Base-by-base conservation (phyloP, 2,329 filamentous ascomycete genomes). In the Talaromyces atroroseus region DNA sequence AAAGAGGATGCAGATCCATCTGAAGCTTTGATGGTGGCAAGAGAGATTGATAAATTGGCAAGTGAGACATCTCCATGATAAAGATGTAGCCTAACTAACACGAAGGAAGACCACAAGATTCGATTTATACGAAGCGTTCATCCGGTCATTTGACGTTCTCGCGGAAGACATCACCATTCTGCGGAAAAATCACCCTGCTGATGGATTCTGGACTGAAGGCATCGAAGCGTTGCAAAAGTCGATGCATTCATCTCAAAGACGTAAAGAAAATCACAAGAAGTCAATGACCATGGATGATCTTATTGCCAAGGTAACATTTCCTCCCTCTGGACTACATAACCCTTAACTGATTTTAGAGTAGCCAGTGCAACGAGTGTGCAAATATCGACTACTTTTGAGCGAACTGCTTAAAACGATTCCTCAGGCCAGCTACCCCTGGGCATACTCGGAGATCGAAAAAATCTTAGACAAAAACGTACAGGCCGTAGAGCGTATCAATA, bases 331-430 rank as follows among this genome's bases (percentile, higher is more conserved):
- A 16, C 2, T 4, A 20, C 16, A 18, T 21, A 18, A 21, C 11
- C 32, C 5, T 10, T 48, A 8, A 24, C 59, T 40, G n/a, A 18
- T 20, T 20, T 49, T 32, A 29, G 20, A 24, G 16, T 54, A 95
- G 89, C 94, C 92, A 0, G 92, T 96, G 20, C 92, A 99, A 72
- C 83, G 92, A 55, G 82, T 96, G 21, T 95, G 90, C 76, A 90
- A 88, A 74, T 97, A 97, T 67, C 90, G 90, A 11, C 77, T 99
- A 3, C 77, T 97, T 2, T 92, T 97, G 65, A 81, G 85, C 5
- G 90, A 96, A 65, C 78, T 99, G 8, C 79, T 92, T 58, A 92
- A 88, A 65, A 82, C 87, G 62, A 96, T 92, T 0, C 89, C 90
- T 1, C 88, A 90, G 1, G 85, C 82, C 55, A 92, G 97, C 67